A percentile compares a stretch with the other conserved stretches of the same genome.
These are phyloP conservation scores for Aspergillus glaucus DNA, from an alignment of 2,329 filamentous ascomycete genomes.

Conservation along the genomic window DNA sequence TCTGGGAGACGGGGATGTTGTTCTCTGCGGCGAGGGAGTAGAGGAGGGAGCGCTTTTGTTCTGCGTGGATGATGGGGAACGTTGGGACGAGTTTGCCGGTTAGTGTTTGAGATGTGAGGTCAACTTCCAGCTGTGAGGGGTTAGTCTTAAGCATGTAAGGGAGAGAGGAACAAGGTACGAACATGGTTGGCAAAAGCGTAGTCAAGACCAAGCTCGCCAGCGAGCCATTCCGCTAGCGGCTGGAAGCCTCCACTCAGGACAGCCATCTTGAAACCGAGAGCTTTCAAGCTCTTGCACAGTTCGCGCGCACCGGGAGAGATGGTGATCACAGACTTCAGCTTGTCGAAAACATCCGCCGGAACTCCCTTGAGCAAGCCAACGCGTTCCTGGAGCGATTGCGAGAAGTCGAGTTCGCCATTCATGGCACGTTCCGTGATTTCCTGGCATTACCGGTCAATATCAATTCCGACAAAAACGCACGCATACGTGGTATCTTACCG, in stretches of 20 bases:
- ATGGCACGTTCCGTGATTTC: slow-evolving; percentile 89
- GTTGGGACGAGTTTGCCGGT: slow-evolving; percentile 52
- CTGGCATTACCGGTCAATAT: slow-evolving; percentile 20
- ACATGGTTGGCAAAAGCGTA: slow-evolving; percentile 84
- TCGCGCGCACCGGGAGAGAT: slow-evolving; percentile 75
- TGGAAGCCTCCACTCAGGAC: slow-evolving; percentile 90
- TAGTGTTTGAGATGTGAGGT: slow-evolving; percentile 41
- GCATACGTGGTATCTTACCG: slow-evolving; percentile 38
- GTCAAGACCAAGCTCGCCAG: slow-evolving; percentile 72
- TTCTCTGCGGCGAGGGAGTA: slow-evolving; percentile 50
- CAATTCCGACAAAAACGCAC: not conserved
- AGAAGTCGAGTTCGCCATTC: slow-evolving; percentile 92
- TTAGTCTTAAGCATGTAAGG: not conserved
- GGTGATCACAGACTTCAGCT: slow-evolving; percentile 66
- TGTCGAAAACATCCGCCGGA: slow-evolving; percentile 69
- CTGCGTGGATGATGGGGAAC: slow-evolving; percentile 53
- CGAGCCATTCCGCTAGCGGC: slow-evolving; percentile 82
- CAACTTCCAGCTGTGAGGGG: slow-evolving; percentile 41
- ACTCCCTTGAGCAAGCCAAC: slow-evolving; percentile 77
- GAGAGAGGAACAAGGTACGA: slow-evolving; percentile 11
- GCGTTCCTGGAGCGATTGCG: slow-evolving; percentile 71
- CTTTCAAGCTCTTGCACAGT: slow-evolving; percentile 67
- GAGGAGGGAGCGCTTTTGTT: slow-evolving; percentile 52
- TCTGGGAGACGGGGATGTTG: slow-evolving; percentile 48
- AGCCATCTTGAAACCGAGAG: slow-evolving; percentile 76